Evolutionary conservation across 345 rosid genomes (phyloP).

Genomic region (Salix caprea): DNA sequence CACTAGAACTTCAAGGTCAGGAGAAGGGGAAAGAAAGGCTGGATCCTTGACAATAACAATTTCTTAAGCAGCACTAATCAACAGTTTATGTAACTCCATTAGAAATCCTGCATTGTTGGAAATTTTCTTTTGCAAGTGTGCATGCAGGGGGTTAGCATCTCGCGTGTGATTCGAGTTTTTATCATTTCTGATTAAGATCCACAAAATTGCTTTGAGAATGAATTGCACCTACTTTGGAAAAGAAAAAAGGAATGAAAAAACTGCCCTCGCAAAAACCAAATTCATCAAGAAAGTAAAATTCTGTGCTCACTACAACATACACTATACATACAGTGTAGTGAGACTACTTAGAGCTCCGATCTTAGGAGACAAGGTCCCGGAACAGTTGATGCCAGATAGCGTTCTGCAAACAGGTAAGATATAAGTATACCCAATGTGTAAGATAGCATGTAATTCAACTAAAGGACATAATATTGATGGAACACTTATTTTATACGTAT

Average conservation of each 20-base stretch:
- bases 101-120: not conserved
- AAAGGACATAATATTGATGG: conserved; percentile 2
- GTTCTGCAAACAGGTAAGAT: conserved; percentile 46
- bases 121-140: not conserved
- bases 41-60: not conserved
- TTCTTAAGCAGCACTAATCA: not conserved
- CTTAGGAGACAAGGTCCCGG: conserved; percentile 68
- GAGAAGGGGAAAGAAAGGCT: not conserved
- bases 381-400: conserved; percentile 70
- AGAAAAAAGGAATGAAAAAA: not conserved
- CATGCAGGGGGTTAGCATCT: not conserved
- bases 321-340: conserved; percentile 62
- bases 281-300: not conserved
- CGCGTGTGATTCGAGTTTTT: not conserved
- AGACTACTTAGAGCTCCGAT: conserved; percentile 60
- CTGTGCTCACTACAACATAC: not conserved
- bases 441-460: conserved; percentile 1
- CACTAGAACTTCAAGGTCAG: not conserved
- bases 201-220: not conserved
- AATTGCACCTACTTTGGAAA: not conserved
- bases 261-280: not conserved
- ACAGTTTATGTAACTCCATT: not conserved
- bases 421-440: conserved; percentile 7
- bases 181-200: not conserved
- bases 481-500: not conserved